Evolutionary conservation across 352 stramenopile species (phyloP), one percentile per base, ranked within the genome.

Genomic region (Phytophthora sansomeana): DNA sequence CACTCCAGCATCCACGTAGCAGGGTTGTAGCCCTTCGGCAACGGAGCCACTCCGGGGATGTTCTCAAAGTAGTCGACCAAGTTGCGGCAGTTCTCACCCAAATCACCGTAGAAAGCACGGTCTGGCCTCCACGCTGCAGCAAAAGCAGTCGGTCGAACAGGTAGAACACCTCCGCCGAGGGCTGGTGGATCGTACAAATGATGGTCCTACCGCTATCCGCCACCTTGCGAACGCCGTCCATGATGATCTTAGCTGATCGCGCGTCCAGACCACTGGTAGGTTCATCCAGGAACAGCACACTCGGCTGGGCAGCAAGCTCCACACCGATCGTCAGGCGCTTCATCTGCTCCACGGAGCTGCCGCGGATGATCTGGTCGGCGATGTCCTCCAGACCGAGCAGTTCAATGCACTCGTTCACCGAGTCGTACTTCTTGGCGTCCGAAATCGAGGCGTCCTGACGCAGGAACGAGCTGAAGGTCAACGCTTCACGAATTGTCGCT

Each of bases 131-230:
- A 14, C 54, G 49, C 39, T 82, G 46, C 17, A 96, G 67, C 6
- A 96, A 62, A 42, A 94, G 75, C 9, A 93, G 28, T 43, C 77
- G 73, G 67, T 96, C 85, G 67, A 95, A 93, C 29, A 82, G 77
- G 14, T 81, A 78, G 28, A 96, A 95, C 1, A 96, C 78, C 41
- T 93, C 78, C 6, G 76, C 77, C 8, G 75, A 80, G 9, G 90
- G 90, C 68, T 97, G 90, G 67, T 97, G 90, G 65, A 97, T 97
- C 21, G 87, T 95, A 26, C 91, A 94, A 0, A 95, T 67, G 13
- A 97, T 49, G 5, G 50, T 58, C 28, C 51, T 36, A 9, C 51
- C 51, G 2, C 33, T 47, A 13, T 57, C 35, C 0, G 49, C 49
- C 19, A 57, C 49, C 13, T 57, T 57, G 35, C 49, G 49, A 26